phyloP scores from a whole-genome alignment of 257 asterid genomes.

The Apocynum venetum region DNA sequence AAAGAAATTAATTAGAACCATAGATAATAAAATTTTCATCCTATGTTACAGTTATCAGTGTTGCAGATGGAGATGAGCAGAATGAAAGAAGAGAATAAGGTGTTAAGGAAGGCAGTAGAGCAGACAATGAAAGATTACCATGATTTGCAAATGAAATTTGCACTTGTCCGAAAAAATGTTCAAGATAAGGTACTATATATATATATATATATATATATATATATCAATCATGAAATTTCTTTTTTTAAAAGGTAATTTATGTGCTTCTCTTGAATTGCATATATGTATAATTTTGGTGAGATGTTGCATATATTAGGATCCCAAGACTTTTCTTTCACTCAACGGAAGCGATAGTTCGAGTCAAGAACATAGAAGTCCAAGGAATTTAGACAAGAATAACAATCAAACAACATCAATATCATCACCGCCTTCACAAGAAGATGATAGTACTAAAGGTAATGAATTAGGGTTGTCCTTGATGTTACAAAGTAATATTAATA shows the following conservation, averaged over 20 bases:
- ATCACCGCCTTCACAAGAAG: conserved; percentile 15
- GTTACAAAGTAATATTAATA: conserved; percentile 35
- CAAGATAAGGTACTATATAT: conserved; percentile 32
- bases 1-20: too few species aligned
- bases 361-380: conserved; percentile 26
- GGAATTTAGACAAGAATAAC: conserved; percentile 10
- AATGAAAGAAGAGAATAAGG: conserved; percentile 67
- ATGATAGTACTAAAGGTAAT: conserved; percentile 12
- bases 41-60: conserved; percentile 32
- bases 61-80: conserved; percentile 58
- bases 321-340: conserved; percentile 27
- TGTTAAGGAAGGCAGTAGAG: conserved; percentile 53
- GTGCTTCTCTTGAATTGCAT: neutral
- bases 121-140: conserved; percentile 56
- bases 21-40: neutral
- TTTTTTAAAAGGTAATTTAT: too few species aligned
- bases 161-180: conserved; percentile 36
- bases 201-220: too few species aligned
- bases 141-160: conserved; percentile 51
- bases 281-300: neutral
- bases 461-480: conserved; percentile 71
- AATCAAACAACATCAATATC: conserved; percentile 23
- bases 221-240: too few species aligned
- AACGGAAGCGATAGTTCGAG: conserved; percentile 19
- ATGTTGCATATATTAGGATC: conserved; percentile 23